Evolutionary conservation across 1,139 yeast species (phyloP).

Genomic region (Kurtzmaniella quercitrusa): DNA sequence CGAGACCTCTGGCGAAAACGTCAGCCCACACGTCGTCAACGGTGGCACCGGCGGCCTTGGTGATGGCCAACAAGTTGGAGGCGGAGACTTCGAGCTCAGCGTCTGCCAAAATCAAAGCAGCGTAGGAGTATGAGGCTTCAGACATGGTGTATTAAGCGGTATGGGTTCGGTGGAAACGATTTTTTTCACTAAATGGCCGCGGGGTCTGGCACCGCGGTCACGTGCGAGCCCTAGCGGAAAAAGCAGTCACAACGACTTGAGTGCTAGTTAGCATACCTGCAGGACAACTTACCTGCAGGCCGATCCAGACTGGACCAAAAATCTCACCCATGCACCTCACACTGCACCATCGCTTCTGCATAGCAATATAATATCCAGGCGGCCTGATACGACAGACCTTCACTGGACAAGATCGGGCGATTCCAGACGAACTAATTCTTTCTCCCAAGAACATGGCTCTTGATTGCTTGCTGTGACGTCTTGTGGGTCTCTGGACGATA

Average conservation of each 20-base stretch:
- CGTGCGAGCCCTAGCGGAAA: background rate
- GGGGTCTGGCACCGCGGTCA: background rate
- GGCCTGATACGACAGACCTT: too few relatives aligned
- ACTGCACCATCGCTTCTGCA: too few relatives aligned
- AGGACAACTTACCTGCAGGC: too few relatives aligned
- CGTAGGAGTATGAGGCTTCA: conserved; percentile 72
- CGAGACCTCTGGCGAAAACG: conserved; percentile 93
- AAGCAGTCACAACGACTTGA: background rate
- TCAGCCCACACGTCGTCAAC: conserved; percentile 92
- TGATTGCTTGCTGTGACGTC: too few relatives aligned
- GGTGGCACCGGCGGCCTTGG: conserved; percentile 87
- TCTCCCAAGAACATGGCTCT: too few relatives aligned
- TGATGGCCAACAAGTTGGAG: conserved; percentile 81
- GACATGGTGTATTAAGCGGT: conserved; percentile 9
- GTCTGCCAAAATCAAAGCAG: conserved; percentile 97
- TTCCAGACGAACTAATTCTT: too few relatives aligned
- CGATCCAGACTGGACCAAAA: too few relatives aligned
- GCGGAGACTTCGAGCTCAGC: conserved; percentile 93
- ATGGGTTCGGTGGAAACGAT: background rate
- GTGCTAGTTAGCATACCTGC: background rate
- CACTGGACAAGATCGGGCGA: too few relatives aligned
- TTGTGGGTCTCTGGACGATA: too few relatives aligned
- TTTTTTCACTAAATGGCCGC: background rate
- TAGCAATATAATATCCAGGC: too few relatives aligned
- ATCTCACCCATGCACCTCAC: too few relatives aligned